A percentile compares a stretch with the other conserved stretches of the same genome.
phyloP scores from a whole-genome alignment of 176 grass and related monocot genomes.

The Tillandsia fasciculata region DNA sequence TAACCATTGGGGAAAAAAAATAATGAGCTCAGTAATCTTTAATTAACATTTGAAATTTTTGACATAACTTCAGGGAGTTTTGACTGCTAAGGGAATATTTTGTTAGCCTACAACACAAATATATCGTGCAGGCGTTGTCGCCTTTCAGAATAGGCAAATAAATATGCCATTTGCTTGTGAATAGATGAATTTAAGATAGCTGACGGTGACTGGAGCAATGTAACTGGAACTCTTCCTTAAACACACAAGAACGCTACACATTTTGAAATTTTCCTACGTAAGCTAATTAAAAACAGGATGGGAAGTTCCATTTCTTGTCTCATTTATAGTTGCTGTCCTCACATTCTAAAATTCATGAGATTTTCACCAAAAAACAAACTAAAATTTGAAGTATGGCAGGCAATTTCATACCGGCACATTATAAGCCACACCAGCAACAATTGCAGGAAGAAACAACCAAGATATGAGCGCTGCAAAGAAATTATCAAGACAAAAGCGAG shows the following conservation, averaged over 20 bases:
- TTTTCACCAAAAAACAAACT: neutral
- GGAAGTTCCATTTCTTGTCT: no score
- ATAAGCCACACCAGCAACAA: constrained; percentile 60
- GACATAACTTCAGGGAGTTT: neutral
- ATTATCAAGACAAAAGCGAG: neutral
- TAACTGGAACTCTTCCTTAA: no score
- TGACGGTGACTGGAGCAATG: no score
- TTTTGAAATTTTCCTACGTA: no score
- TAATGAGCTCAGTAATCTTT: neutral
- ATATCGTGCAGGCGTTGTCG: no score
- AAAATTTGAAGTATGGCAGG: neutral
- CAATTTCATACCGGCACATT: constrained; percentile 56
- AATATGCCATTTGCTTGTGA: no score
- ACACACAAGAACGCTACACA: no score
- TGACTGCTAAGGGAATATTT: neutral
- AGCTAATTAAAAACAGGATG: no score
- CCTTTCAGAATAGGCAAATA: no score
- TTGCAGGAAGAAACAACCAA: constrained; percentile 84
- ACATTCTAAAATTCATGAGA: no score
- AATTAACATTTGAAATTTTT: neutral
- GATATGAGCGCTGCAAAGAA: constrained; percentile 60
- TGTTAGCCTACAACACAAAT: neutral
- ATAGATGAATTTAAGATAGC: no score
- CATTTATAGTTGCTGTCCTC: no score
- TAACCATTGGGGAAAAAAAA: neutral